Evolutionary conservation across 202 grass and related monocot genomes (phyloP).

Genomic region (Schoenoplectus triqueter): DNA sequence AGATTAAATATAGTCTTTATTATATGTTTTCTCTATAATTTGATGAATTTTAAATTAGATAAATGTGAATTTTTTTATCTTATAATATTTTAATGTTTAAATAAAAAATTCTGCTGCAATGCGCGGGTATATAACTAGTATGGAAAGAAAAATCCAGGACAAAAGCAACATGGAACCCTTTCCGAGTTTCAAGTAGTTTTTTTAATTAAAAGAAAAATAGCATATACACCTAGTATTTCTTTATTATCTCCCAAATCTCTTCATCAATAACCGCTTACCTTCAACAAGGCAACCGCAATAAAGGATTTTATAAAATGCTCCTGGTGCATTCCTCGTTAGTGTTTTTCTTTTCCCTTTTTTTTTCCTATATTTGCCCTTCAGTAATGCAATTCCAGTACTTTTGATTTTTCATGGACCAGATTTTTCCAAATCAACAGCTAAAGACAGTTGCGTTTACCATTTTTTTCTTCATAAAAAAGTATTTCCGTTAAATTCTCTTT

Average conservation of each 20-base stretch:
- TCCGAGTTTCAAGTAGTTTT: neutral
- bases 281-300: neutral
- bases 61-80: too few relatives aligned
- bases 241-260: slow-evolving; percentile 13
- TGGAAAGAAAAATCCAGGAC: too few relatives aligned
- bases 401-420: neutral
- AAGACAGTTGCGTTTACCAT: neutral
- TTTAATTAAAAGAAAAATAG: neutral
- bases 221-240: slow-evolving; percentile 20
- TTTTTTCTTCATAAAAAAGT: slow-evolving; percentile 19
- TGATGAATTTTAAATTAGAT: too few relatives aligned
- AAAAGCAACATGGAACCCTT: too few relatives aligned
- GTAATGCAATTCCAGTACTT: neutral
- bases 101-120: too few relatives aligned
- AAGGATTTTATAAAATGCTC: neutral
- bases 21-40: too few relatives aligned
- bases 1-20: too few relatives aligned
- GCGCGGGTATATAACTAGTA: too few relatives aligned
- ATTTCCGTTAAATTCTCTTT: neutral
- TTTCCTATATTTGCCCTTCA: neutral
- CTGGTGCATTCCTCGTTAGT: neutral
- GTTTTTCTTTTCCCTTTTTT: neutral
- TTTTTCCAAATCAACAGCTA: slow-evolving; percentile 6
- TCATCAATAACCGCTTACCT: neutral
- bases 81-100: too few relatives aligned